Evolutionary conservation across 2,329 filamentous ascomycete species (phyloP).

Genomic region (Emergomyces orientalis): DNA sequence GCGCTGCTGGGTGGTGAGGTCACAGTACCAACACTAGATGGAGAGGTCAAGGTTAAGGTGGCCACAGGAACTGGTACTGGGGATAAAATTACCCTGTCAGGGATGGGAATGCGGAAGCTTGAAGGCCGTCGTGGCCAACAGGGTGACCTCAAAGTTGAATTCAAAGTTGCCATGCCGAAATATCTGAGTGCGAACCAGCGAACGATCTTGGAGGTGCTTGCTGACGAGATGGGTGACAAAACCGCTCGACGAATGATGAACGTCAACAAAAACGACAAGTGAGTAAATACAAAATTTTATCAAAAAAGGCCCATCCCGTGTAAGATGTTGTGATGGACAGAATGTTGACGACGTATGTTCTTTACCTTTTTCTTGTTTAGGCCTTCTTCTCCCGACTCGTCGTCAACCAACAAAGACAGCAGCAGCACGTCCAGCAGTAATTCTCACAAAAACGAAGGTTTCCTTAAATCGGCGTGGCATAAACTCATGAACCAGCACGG

Average conservation of each 20-base stretch:
- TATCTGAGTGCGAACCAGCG: conserved; percentile 85
- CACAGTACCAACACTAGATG: conserved; percentile 79
- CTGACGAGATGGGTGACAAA: conserved; percentile 91
- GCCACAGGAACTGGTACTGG: conserved; percentile 85
- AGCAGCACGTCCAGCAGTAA: conserved; percentile 21
- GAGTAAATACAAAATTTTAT: conserved; percentile 24
- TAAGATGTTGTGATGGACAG: not conserved
- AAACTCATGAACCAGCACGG: conserved; percentile 65
- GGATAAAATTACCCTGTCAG: conserved; percentile 77
- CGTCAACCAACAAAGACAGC: not conserved
- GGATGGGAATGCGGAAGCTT: conserved; percentile 90
- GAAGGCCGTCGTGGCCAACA: conserved; percentile 50
- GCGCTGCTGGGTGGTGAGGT: conserved; percentile 87
- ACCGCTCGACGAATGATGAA: conserved; percentile 90
- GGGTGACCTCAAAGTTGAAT: conserved; percentile 87
- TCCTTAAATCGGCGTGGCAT: conserved; percentile 89
- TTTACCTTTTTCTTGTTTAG: conserved; percentile 1
- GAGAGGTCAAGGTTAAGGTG: conserved; percentile 81
- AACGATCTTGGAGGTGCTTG: conserved; percentile 88
- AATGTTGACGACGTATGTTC: not conserved
- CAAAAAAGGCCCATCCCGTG: not conserved
- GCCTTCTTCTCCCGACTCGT: conserved; percentile 18
- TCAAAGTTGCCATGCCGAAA: conserved; percentile 91
- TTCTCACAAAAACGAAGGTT: conserved; percentile 72
- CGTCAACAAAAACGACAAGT: conserved; percentile 48